Evolutionary conservation across 768 basidiomycete species (phyloP).

Genomic region (Serendipita indica): DNA sequence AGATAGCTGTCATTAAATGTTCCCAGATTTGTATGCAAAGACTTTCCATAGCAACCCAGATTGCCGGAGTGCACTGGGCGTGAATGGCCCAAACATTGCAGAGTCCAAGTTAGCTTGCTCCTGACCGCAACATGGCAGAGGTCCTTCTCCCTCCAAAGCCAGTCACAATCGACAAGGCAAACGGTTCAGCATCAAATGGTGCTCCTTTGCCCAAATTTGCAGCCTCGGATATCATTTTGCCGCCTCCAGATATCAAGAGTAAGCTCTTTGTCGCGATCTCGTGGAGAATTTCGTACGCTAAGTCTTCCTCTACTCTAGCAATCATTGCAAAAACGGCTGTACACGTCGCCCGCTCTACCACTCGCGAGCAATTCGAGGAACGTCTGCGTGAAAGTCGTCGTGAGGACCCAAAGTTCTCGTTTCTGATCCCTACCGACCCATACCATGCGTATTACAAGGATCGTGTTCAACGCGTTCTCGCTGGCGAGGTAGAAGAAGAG

Average conservation of each 20-base stretch:
- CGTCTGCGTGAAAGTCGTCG: conserved; percentile 95
- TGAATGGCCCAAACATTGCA: conserved; percentile 71
- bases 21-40: conserved; percentile 10
- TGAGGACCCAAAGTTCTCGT: conserved; percentile 95
- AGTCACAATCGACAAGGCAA: not conserved
- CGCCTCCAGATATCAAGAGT: conserved; percentile 93
- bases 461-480: conserved; percentile 67
- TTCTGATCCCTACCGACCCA: conserved; percentile 91
- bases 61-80: conserved; percentile 30
- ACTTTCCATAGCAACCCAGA: conserved; percentile 77
- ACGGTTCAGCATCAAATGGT: conserved; percentile 22
- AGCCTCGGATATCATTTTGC: conserved; percentile 76
- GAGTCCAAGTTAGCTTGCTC: conserved; percentile 10
- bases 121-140: conserved; percentile 1
- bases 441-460: conserved; percentile 98
- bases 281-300: conserved; percentile 11
- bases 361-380: conserved; percentile 86
- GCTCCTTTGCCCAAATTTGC: conserved; percentile 35
- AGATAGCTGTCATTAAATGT: not conserved
- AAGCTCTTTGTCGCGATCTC: conserved; percentile 21
- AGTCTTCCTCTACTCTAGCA: conserved; percentile 29
- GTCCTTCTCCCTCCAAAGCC: conserved; percentile 2
- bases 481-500: conserved; percentile 53
- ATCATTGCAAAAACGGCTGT: conserved; percentile 92
- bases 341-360: conserved; percentile 85